Evolutionary conservation across 768 basidiomycete genomes (phyloP).

Genomic region (Ramaria sp.): DNA sequence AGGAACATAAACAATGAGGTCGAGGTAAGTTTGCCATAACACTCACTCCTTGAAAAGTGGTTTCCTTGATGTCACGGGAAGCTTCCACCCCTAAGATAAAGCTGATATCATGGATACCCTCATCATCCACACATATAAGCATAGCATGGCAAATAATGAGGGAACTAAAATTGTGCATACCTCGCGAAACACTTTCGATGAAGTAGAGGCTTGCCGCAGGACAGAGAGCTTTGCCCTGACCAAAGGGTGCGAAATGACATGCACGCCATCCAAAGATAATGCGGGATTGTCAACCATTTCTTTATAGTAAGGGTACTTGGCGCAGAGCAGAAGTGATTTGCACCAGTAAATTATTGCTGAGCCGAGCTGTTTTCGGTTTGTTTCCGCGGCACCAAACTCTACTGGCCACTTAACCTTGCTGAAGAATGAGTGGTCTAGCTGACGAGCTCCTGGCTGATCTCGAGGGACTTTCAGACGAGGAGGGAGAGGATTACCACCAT

Average conservation of each 20-base stretch:
- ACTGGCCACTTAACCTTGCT: background rate
- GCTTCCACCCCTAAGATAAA: constrained; percentile 79
- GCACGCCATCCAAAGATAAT: constrained; percentile 23
- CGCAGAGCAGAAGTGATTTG: background rate
- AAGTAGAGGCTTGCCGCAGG: constrained; percentile 50
- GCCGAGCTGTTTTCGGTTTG: background rate
- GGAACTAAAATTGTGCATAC: constrained; percentile 21
- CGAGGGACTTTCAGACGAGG: constrained; percentile 71
- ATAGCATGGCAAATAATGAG: background rate
- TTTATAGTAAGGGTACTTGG: background rate
- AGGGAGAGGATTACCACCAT: constrained; percentile 39
- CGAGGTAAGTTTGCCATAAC: background rate
- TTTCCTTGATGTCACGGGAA: constrained; percentile 53
- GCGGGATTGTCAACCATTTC: background rate
- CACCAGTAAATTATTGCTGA: too few species aligned
- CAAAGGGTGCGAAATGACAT: constrained; percentile 59
- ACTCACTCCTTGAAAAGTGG: constrained; percentile 54
- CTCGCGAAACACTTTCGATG: constrained; percentile 71
- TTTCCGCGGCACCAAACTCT: background rate
- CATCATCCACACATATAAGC: background rate
- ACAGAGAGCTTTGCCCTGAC: constrained; percentile 65
- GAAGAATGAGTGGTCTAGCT: constrained; percentile 66
- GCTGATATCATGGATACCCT: constrained; percentile 71
- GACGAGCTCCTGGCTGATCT: constrained; percentile 91
- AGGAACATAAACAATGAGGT: background rate